A percentile compares a stretch with the other conserved stretches of the same genome.
Evolutionary conservation across 768 basidiomycete genomes (phyloP).

Genomic region (Guyanaporus albipodus): DNA sequence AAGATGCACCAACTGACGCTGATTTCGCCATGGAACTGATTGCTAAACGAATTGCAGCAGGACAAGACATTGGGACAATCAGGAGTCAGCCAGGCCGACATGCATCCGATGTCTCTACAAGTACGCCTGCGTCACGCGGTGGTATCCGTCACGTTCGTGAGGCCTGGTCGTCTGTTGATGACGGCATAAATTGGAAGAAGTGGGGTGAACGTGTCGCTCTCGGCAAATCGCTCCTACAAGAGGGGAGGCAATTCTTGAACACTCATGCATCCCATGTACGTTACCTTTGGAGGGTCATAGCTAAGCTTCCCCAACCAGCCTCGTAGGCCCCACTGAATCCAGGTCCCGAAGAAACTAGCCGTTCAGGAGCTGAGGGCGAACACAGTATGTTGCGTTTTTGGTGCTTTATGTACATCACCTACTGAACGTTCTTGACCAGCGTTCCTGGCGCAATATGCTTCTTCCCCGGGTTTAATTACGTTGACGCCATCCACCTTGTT

Average conservation of each 20-base stretch:
- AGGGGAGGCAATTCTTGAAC: slow-evolving; percentile 41
- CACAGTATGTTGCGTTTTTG: slow-evolving; percentile 32
- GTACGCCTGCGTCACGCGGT: not conserved
- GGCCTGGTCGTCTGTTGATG: slow-evolving; percentile 5
- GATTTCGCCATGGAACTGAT: slow-evolving; percentile 72
- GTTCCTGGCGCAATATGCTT: slow-evolving; percentile 55
- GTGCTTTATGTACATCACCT: not conserved
- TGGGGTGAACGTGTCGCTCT: slow-evolving; percentile 46
- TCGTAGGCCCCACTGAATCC: slow-evolving; percentile 9
- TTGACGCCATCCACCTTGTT: slow-evolving; percentile 45
- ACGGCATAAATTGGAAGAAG: slow-evolving; percentile 50
- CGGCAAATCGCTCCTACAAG: slow-evolving; percentile 42
- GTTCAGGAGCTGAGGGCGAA: slow-evolving; percentile 18
- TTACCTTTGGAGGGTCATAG: too few species aligned
- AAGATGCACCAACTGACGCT: slow-evolving; percentile 59
- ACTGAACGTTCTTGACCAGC: slow-evolving; percentile 34
- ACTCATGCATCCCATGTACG: slow-evolving; percentile 36
- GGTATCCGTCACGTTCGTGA: not conserved
- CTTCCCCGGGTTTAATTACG: slow-evolving; percentile 57
- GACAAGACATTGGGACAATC: slow-evolving; percentile 43
- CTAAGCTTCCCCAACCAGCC: not conserved
- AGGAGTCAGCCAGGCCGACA: slow-evolving; percentile 18
- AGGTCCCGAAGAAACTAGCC: not conserved
- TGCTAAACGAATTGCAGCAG: slow-evolving; percentile 52
- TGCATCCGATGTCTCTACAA: slow-evolving; percentile 12